Base-by-base conservation (phyloP, 139 green algal species). In the Desmodesmus armatus region DNA sequence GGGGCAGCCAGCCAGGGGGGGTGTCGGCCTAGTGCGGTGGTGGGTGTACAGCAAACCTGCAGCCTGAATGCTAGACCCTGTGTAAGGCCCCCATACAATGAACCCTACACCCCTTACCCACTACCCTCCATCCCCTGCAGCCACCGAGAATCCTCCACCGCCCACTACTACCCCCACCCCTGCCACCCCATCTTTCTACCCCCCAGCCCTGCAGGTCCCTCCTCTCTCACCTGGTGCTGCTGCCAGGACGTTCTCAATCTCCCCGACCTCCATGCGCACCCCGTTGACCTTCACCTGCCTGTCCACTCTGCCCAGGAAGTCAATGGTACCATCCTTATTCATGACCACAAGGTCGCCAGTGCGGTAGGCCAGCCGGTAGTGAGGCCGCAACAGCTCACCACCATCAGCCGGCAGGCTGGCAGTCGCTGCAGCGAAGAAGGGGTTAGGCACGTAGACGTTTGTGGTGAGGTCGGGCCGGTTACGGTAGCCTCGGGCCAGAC, bases 211-310 rank as follows among this genome's bases (percentile, higher is more conserved):
- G n/a, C n/a, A n/a, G n/a, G n/a, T n/a, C n/a, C n/a, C n/a, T n/a
- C 58, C 58, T 6, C 27, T 17, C 39, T 87, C 80, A 35, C 74
- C 83, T 31, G 55, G 70, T 37, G 47, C 72, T 19, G 63, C 49
- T 3, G 67, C 65, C 63, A 91, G 72, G n/a, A 67, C 80, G 6
- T 84, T 51, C 71, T 94, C 91, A 29, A 93, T 73, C 85, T 94
- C 91, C 19, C 84, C 87, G 82, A 94, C 80, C 85, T 94, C 91
- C 60, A 94, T 91, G 31, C 91, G 75, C 65, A 93, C 84, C 33
- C 91, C 91, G 39, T 84, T 83, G 25, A 94, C 78, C 84, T 94
- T 93, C 51, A 94, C 85, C 85, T 89, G 85, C 11, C 72, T 77
- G 73, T 89, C 91, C 23, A 91, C 85, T 55, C 91, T 75, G 21